Evolutionary conservation across 73 alveolate genomes (phyloP), one percentile per base, ranked within the genome.

Genomic region (Symbiodinium natans): DNA sequence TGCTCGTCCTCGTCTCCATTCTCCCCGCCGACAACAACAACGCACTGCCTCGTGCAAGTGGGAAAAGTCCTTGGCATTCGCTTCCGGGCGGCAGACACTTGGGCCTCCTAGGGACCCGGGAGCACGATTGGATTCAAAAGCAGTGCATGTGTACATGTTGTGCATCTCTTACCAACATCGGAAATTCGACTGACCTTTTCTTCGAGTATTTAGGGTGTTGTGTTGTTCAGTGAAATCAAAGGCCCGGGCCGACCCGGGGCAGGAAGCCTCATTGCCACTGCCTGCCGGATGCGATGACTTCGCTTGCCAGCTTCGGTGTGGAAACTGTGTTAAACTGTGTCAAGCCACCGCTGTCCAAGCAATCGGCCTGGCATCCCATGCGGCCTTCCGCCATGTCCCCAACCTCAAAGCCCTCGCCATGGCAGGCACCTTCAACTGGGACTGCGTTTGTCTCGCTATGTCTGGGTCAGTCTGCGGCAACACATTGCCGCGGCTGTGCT

Each of bases 311-410:
- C 59, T 46, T 46, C 21, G 13, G 59, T 46, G 75, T n/a, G 17
- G 40, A 23, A 27, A 2, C 80, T n/a, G n/a, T n/a, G n/a, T n/a
- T n/a, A n/a, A n/a, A n/a, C n/a, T n/a, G n/a, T n/a, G n/a, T n/a
- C n/a, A n/a, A n/a, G n/a, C n/a, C n/a, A n/a, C n/a, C n/a, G n/a
- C n/a, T n/a, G n/a, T n/a, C n/a, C n/a, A n/a, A n/a, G n/a, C n/a
- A n/a, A n/a, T 36, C 33, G 38, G 95, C 95, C 77, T 88, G 95
- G 36, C 95, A 88, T 42, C 95, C 95, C 95, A 88, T 88, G 39
- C 95, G 95, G 86, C 95, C 95, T 59, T 88, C 95, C 9, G 95
- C 95, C 95, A 88, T 88, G 33, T 88, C 95, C 23, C 86, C 73
- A 13, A 88, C 40, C 73, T 59, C 38, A 63, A 46, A 3, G 29